Base-by-base conservation (phyloP, 805 yeast species). In the Kazachstania viticola region DNA sequence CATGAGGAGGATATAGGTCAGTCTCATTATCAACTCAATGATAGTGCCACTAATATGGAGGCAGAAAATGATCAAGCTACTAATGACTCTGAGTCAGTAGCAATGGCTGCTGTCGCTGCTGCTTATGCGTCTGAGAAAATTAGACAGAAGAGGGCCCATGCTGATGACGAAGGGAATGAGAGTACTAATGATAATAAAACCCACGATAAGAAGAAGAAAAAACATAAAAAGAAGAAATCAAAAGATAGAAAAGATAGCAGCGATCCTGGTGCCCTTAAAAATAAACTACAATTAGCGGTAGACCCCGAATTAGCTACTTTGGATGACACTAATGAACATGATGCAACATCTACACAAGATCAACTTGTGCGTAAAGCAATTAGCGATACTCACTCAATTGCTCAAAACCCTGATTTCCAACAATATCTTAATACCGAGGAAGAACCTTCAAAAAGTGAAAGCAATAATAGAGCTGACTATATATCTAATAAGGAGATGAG, bases 331-430 rank as follows among this genome's bases (percentile, higher is more conserved):
- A n/a, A 17, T 13, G 23, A 27, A 15, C 18, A 30, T 35, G 42
- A 59, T 3, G 45, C 61, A 9, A 46, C 68, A 13, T 44, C 64
- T 4, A 76, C 72, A 26, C 79, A 74, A 42, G 79, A 73, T 35
- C 77, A 69, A 41, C 58, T 78, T 34, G 84, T 76, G 9, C 73
- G 76, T 37, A 82, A 77, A 29, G 82, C 81, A 2, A 73, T 79
- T 28, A 60, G 75, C 39, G 81, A 77, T 44, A 81, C 83, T 0
- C 64, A 77, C 31, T 73, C 75, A 26, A 61, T 77, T 35, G 76
- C 78, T 3, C 65, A 58, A 35, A 63, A 60, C 31, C 60, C 58
- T 5, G 58, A 52, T 36, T 59, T 60, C 34, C 61, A 57, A 35
- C 58, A 53, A 37, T 50, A 50, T 32, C 33, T 52, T 27, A 54